These are phyloP conservation scores for Leishmania major DNA, from an alignment of 208 protist genomes.

Conservation along the genomic window DNA sequence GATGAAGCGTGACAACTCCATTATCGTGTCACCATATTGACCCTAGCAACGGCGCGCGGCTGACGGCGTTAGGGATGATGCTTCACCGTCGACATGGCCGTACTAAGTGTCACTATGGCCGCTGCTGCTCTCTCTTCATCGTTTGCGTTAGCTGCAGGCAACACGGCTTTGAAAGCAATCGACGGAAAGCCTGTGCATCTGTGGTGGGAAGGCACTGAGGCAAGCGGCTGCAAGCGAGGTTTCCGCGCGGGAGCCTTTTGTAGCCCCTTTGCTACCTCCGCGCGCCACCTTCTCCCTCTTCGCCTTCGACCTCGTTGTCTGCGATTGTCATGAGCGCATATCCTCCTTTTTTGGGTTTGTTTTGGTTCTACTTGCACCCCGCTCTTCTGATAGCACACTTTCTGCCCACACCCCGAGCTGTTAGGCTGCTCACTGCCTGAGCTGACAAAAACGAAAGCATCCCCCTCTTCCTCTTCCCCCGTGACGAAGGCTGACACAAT, in stretches of 20 bases:
- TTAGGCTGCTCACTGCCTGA: neutral
- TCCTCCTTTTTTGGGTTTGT: too few relatives aligned
- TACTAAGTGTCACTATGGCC: neutral
- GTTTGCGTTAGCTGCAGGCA: neutral
- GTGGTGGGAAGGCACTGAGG: neutral
- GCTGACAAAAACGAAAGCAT: neutral
- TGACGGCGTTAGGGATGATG: neutral
- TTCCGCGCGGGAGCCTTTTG: neutral
- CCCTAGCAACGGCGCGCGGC: neutral
- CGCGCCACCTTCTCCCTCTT: neutral
- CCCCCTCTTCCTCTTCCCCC: too few relatives aligned
- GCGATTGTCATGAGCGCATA: neutral
- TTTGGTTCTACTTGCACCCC: neutral
- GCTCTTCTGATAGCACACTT: too few relatives aligned
- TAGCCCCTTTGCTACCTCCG: neutral
- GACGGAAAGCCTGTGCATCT: neutral
- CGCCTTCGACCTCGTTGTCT: neutral
- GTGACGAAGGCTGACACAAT: neutral
- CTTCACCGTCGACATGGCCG: neutral
- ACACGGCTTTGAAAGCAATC: neutral
- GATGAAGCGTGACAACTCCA: constrained; percentile 24
- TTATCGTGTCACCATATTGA: constrained; percentile 29
- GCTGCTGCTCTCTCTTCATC: neutral
- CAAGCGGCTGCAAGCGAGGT: neutral
- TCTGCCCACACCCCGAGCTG: too few relatives aligned